phyloP scores from a whole-genome alignment of 1,139 yeast species.

The Saccharomyces hybrid region DNA sequence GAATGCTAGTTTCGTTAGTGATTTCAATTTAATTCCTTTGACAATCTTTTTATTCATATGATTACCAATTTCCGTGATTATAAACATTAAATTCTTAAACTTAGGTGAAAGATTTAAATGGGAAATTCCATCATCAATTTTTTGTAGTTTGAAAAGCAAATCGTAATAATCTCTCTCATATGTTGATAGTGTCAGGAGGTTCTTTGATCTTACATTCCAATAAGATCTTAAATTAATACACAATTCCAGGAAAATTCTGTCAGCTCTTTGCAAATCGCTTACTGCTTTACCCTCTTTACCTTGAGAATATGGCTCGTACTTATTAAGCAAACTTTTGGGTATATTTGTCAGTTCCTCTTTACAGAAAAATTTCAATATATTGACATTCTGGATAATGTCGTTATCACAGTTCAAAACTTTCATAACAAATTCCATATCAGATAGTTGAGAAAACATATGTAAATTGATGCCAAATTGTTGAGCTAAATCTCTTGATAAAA shows the following conservation, averaged over 20 bases:
- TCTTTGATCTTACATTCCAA: slow-evolving; percentile 83
- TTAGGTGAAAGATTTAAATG: slow-evolving; percentile 56
- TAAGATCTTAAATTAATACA: slow-evolving; percentile 72
- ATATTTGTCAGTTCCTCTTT: slow-evolving; percentile 66
- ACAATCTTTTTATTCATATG: slow-evolving; percentile 93
- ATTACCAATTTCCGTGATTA: slow-evolving; percentile 82
- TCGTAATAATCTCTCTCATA: slow-evolving; percentile 72
- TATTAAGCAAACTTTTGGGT: slow-evolving; percentile 57
- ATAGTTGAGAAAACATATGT: slow-evolving; percentile 61
- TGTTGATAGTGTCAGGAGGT: slow-evolving; percentile 57
- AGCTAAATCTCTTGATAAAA: slow-evolving; percentile 72
- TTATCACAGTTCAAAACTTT: slow-evolving; percentile 67
- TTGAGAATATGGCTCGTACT: slow-evolving; percentile 63
- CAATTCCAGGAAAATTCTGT: slow-evolving; percentile 67
- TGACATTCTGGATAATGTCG: slow-evolving; percentile 58
- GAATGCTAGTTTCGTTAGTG: slow-evolving; percentile 74
- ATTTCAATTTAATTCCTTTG: slow-evolving; percentile 73
- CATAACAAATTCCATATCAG: slow-evolving; percentile 55
- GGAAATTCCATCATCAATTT: slow-evolving; percentile 60
- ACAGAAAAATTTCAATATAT: slow-evolving; percentile 75
- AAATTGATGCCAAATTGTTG: slow-evolving; percentile 90
- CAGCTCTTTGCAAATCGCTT: slow-evolving; percentile 66
- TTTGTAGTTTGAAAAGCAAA: slow-evolving; percentile 51
- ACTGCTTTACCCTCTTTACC: slow-evolving; percentile 55
- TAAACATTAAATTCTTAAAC: slow-evolving; percentile 59